Evolutionary conservation across 306 rosid species (phyloP), one percentile per base, ranked within the genome.

Genomic region (Oxytropis ochrocephala): DNA sequence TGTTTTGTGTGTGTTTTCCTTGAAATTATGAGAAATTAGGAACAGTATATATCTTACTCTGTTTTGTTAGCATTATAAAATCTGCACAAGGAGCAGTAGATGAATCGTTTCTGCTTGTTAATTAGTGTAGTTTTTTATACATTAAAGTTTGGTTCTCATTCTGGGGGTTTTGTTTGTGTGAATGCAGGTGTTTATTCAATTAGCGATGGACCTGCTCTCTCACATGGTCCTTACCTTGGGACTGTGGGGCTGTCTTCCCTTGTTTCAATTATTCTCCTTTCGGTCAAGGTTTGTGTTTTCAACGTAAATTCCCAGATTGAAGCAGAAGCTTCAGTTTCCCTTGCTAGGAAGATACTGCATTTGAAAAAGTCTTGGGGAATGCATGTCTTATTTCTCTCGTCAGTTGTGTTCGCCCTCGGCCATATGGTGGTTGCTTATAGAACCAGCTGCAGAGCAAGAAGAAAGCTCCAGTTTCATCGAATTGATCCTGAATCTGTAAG

Each of bases 291-390:
- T 44, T 94, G 97, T 74, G 80, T 94, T 76, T 94, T 89, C 85
- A 78, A 89, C 13, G 95, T 89, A 61, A 84, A 89, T 83, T 89
- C 97, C 70, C 96, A 94, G 76, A 74, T 89, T 16, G 96, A 88
- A 87, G 97, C 83, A 0, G 97, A 88, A 73, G 91, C 95, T 74
- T 80, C 88, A 1, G 80, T 85, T 65, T 94, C 97, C 72, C 86
- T 73, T 74, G 85, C 95, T 11, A 84, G 86, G 83, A 84, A 77
- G 86, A 88, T 72, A 82, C 91, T 94, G 53, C 99, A 84, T 79
- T 77, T 94, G 70, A 94, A 94, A 81, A 94, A 94, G 85, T 91
- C 99, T 38, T 94, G 97, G 99, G 99, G 99, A 50, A 94, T 94
- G 99, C 99, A 97, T 18, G 89, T 94, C 64, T 80, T 94, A 71